Evolutionary conservation across 495 filamentous ascomycete species (phyloP), one percentile per base, ranked within the genome.

Genomic region (Daldinia concentrica): DNA sequence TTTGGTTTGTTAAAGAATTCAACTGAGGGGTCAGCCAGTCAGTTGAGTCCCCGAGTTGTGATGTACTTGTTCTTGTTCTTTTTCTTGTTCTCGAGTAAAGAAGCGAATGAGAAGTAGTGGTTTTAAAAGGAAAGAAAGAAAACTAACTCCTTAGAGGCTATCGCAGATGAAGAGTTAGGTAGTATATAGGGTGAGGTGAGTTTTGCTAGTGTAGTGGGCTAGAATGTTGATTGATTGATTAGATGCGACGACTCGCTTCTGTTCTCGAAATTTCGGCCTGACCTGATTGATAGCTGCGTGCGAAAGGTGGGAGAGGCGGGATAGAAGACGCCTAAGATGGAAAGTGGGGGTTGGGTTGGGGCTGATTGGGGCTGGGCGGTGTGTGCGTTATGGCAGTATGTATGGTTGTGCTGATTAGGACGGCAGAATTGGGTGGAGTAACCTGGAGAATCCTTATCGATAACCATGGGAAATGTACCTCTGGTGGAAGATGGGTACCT

Each of bases 201-300:
- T 48, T 4, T n/a, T n/a, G n/a, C n/a, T n/a, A n/a, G n/a, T n/a
- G n/a, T n/a, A 45, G 12, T 27, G 17, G 69, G 15, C 2, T 41
- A 45, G 34, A 45, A 69, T 48, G 50, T 58, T 54, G 61, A 59
- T 27, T 14, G 30, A 37, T 58, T 54, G 61, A 59, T 27, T 14
- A 52, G 37, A 41, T 41, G 37, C 43, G 58, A 45, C 43, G 58
- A 45, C 24, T 27, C 34, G 37, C 36, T 58, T 36, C 64, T 48
- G 56, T 74, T 74, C 68, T 71, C 68, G 68, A 74, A 74, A 72
- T 74, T 74, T 74, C 72, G 72, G 68, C 72, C 72, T 74, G 64
- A 74, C 0, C 27, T 29, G 27, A 0, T n/a, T n/a, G n/a, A 4
- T 0, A 30, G 29, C 29, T 32, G 29, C 29, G 29, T 32, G 29